Percentiles rank a stretch among this genome's conserved stretches.
phyloP scores from a whole-genome alignment of 805 yeast genomes.

The Hanseniaspora hatyaiensis region DNA sequence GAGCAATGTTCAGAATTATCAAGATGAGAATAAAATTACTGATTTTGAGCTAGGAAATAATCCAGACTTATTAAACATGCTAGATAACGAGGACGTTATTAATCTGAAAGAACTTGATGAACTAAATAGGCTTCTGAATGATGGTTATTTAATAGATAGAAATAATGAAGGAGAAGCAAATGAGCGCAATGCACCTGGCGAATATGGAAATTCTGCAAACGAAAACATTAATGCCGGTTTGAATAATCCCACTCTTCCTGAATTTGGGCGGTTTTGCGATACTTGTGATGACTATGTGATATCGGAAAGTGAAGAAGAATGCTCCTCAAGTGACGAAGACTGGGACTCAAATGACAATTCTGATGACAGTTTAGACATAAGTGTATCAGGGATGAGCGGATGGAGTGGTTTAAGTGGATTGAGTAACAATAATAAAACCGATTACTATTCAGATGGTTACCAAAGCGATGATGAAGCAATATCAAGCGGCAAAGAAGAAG shows the following conservation, averaged over 20 bases:
- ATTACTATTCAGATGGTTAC: conserved; percentile 9
- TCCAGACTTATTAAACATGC: neutral
- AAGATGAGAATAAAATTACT: neutral
- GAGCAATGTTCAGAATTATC: neutral
- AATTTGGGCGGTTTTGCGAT: too few species aligned
- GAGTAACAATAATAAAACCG: conserved; percentile 5
- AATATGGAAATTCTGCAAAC: too few species aligned
- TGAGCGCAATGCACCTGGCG: too few species aligned
- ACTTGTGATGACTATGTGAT: conserved; percentile 3
- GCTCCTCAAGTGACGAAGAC: conserved; percentile 1
- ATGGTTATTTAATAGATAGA: neutral
- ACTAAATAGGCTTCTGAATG: conserved; percentile 5
- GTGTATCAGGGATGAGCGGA: conserved; percentile 16
- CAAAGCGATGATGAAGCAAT: conserved; percentile 1
- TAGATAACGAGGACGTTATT: conserved; percentile 12
- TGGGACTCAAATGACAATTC: conserved; percentile 6
- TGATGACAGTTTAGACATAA: conserved; percentile 7
- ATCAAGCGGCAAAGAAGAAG: neutral
- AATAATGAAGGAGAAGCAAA: neutral
- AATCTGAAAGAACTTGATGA: conserved; percentile 14
- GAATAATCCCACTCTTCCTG: too few species aligned
- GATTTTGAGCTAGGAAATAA: neutral
- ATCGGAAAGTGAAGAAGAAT: neutral
- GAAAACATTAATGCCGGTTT: too few species aligned
- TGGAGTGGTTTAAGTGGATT: conserved; percentile 14